phyloP scores from a whole-genome alignment of 306 rosid genomes.

The Prinsepia uniflora region DNA sequence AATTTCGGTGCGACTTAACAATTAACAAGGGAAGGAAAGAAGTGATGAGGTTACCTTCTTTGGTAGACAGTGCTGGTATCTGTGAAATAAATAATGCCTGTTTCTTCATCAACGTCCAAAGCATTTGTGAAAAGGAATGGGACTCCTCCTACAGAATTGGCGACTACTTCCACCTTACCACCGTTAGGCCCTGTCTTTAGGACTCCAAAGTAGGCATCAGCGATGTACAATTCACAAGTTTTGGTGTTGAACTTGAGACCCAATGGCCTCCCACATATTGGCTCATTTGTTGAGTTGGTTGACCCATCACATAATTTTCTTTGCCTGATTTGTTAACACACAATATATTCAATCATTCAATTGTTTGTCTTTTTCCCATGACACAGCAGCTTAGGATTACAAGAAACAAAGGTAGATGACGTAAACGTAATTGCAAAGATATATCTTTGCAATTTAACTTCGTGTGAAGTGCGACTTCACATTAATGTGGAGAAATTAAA shows the following conservation, averaged over 20 bases:
- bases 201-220: slow-evolving; percentile 59
- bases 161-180: slow-evolving; percentile 38
- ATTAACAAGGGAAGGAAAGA: neutral
- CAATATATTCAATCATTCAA: no score
- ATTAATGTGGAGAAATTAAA: no score
- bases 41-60: slow-evolving; percentile 39
- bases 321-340: slow-evolving; percentile 21
- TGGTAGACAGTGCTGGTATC: slow-evolving; percentile 53
- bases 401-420: no score
- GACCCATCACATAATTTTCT: slow-evolving; percentile 43
- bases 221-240: slow-evolving; percentile 36
- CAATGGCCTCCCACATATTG: slow-evolving; percentile 58
- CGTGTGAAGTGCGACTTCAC: no score
- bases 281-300: slow-evolving; percentile 24
- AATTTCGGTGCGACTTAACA: no score
- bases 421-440: neutral
- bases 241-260: slow-evolving; percentile 35
- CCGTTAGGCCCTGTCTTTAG: slow-evolving; percentile 34
- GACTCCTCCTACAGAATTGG: slow-evolving; percentile 37
- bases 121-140: slow-evolving; percentile 51
- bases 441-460: no score
- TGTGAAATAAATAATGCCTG: slow-evolving; percentile 49
- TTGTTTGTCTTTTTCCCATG: neutral
- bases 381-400: neutral
- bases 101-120: slow-evolving; percentile 41